Conservation (phyloP, 176 grass and related monocot species). For the Zoysia pacifica region DNA sequence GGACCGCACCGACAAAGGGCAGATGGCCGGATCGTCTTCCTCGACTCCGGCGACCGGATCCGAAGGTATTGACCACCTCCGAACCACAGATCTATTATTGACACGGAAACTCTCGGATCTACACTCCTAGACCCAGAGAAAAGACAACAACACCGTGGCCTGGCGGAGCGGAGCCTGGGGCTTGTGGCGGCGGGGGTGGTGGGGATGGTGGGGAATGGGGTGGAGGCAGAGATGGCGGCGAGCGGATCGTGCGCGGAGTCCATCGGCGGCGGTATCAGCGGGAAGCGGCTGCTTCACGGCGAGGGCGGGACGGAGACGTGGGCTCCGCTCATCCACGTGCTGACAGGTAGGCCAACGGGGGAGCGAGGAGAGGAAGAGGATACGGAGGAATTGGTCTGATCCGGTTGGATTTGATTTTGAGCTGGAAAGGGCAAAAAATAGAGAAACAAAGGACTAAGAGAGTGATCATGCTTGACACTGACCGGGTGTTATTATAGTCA, state of each 20-base stretch:
- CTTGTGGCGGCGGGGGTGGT: background rate
- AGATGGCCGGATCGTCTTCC: too few species aligned
- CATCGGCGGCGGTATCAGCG: background rate
- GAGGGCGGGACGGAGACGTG: conserved; percentile 36
- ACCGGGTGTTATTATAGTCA: background rate
- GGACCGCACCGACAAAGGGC: too few species aligned
- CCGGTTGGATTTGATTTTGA: conserved; percentile 20
- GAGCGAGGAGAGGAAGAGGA: background rate
- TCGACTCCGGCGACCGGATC: too few species aligned
- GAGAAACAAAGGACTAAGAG: background rate
- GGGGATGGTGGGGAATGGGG: conserved; percentile 59
- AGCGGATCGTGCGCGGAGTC: conserved; percentile 43
- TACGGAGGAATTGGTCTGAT: conserved; percentile 30
- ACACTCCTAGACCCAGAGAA: too few species aligned
- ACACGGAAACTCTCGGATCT: too few species aligned
- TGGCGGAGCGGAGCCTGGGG: conserved; percentile 37
- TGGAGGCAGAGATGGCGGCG: conserved; percentile 30
- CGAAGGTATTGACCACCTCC: too few species aligned
- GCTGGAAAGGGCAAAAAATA: background rate
- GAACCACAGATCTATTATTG: too few species aligned
- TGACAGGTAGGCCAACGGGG: conserved; percentile 18
- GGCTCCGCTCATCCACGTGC: conserved; percentile 25
- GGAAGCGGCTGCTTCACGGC: conserved; percentile 14
- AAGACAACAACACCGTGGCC: too few species aligned
- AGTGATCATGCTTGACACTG: conserved; percentile 9